Percentiles rank a stretch among this genome's conserved stretches.
phyloP scores from a whole-genome alignment of 2,329 filamentous ascomycete genomes.

The Fusarium citri region DNA sequence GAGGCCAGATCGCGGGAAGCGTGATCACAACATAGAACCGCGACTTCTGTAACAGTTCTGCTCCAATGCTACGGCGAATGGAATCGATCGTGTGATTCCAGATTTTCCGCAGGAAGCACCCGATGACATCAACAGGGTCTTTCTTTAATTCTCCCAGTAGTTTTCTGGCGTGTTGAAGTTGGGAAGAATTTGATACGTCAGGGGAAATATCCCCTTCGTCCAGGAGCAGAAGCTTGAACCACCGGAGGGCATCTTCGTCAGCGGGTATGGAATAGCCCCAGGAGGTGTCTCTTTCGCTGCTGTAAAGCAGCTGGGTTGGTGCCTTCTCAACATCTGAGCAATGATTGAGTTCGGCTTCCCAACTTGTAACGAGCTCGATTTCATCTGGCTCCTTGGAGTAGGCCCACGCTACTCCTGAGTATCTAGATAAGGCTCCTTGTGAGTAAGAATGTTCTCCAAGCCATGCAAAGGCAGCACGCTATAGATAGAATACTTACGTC shows the following conservation, averaged over 20 bases:
- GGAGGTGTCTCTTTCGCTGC: fast-evolving
- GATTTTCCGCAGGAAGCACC: slow-evolving; percentile 47
- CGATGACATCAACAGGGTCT: slow-evolving; percentile 47
- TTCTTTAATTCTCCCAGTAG: slow-evolving; percentile 22
- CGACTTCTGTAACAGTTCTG: slow-evolving; percentile 16
- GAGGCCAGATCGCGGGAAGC: slow-evolving; percentile 59
- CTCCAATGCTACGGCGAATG: slow-evolving; percentile 42
- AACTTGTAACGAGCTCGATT: slow-evolving; percentile 49
- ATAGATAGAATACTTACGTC: slow-evolving; percentile 48
- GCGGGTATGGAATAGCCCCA: slow-evolving; percentile 52
- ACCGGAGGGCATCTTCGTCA: slow-evolving; percentile 45
- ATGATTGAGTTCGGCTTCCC: slow-evolving; percentile 36
- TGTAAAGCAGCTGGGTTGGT: slow-evolving; percentile 46
- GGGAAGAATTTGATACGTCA: slow-evolving; percentile 32
- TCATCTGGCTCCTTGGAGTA: slow-evolving; percentile 44
- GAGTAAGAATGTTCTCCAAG: fast-evolving
- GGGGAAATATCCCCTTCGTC: slow-evolving; percentile 47
- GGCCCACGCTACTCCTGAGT: slow-evolving; percentile 57
- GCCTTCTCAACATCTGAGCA: slow-evolving; percentile 50
- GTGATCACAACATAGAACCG: slow-evolving; percentile 56
- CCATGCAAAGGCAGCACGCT: no score
- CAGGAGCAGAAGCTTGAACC: slow-evolving; percentile 58
- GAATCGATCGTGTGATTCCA: slow-evolving; percentile 49
- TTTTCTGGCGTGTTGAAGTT: slow-evolving; percentile 31
- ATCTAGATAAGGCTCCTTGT: slow-evolving; percentile 34